Percentiles rank a stretch among this genome's conserved stretches.
These are phyloP conservation scores for Parafenestella ontariensis DNA, from an alignment of 2,329 filamentous ascomycete genomes.

Conservation along the genomic window DNA sequence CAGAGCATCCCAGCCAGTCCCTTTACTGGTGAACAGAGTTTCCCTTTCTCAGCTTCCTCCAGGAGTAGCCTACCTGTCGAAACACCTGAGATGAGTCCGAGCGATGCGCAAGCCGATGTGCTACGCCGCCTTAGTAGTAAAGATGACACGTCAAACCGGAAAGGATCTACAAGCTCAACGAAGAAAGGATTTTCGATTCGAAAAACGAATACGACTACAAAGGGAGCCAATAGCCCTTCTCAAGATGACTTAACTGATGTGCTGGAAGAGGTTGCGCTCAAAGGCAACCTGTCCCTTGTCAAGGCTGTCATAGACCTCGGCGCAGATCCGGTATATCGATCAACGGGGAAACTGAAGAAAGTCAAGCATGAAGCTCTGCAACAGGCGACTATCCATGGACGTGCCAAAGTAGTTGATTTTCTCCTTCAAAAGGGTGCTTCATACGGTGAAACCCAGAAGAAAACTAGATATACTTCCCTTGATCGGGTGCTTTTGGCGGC, in stretches of 20 bases:
- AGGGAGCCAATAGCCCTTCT: conserved; percentile 1
- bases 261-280: conserved; percentile 21
- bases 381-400: conserved; percentile 21
- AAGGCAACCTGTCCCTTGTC: conserved; percentile 21
- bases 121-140: conserved; percentile 12
- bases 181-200: conserved; percentile 21
- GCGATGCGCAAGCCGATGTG: conserved; percentile 22
- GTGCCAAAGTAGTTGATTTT: conserved; percentile 20
- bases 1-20: conserved; percentile 7
- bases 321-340: conserved; percentile 13
- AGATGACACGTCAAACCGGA: conserved; percentile 8
- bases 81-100: conserved; percentile 12
- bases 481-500: conserved; percentile 22
- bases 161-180: conserved; percentile 5
- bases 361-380: conserved; percentile 24
- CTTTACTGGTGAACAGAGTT: conserved; percentile 10
- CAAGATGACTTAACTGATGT: conserved; percentile 14
- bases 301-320: conserved; percentile 18
- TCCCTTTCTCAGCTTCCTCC: conserved; percentile 17
- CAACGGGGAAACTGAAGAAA: conserved; percentile 17
- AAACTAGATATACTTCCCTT: conserved; percentile 12
- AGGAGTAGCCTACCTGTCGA: conserved; percentile 13
- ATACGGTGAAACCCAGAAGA: conserved; percentile 21
- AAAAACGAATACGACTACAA: conserved; percentile 12
- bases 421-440: conserved; percentile 21